phyloP scores from a whole-genome alignment of 1,284 basidiomycete species.

The Ceratobasidium sp. region DNA sequence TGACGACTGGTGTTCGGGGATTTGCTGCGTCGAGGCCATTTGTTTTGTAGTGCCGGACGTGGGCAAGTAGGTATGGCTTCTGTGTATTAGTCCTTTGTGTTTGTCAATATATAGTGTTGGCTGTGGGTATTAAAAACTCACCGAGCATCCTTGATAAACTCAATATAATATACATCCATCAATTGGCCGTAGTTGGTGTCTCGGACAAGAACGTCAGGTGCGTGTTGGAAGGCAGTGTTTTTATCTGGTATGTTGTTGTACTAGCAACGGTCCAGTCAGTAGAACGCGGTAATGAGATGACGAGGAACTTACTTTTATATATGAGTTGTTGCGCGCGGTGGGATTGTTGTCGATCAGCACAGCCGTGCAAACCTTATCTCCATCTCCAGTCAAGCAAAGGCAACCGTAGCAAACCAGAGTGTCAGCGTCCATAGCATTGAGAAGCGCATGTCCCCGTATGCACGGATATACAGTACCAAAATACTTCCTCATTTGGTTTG shows the following conservation, averaged over 20 bases:
- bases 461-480: not conserved
- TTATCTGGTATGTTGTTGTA: not conserved
- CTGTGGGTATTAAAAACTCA: too few relatives aligned
- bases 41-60: slow-evolving; percentile 1
- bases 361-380: not conserved
- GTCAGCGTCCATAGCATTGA: not conserved
- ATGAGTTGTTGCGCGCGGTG: not conserved
- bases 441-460: not conserved
- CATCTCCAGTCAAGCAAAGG: not conserved
- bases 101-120: too few relatives aligned
- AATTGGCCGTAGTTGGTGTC: not conserved
- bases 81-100: not conserved
- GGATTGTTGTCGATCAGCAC: not conserved
- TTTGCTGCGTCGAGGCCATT: not conserved
- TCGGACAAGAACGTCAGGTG: not conserved
- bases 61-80: slow-evolving; percentile 6
- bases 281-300: not conserved
- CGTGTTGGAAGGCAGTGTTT: not conserved
- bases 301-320: not conserved
- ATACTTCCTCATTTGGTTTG: not conserved
- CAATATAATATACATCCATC: not conserved
- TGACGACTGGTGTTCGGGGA: not conserved
- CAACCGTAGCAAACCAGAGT: not conserved
- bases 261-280: not conserved
- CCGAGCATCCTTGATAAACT: not conserved